Base-by-base conservation (phyloP, 768 basidiomycete species). In the Auriscalpium microsporum region DNA sequence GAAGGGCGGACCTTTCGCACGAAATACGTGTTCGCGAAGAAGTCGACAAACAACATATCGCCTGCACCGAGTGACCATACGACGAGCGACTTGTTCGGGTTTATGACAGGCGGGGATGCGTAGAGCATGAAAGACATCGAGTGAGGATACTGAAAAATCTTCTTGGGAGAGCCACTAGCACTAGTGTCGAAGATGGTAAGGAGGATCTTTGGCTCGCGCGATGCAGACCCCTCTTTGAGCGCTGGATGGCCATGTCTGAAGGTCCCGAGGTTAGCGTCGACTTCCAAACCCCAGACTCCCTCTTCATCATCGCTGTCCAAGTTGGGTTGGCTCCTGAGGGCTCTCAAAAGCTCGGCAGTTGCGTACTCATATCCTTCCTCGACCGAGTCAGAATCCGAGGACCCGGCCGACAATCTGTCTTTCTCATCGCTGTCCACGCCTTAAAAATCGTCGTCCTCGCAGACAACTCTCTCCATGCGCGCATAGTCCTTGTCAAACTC, bases 31-130 rank as follows among this genome's bases (percentile, higher is more conserved):
- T 64, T 68, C 7, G 53, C 55, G 37, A 57, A 11, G 47, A 64
- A 63, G 40, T 68, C 67, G 8, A 60, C 62, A 50, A 69, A 68
- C 2, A 69, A 57, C 10, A 69, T 51, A 21, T 67, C 64, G 2
- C 68, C 67, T 14, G 52, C 63, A 48, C 64, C 58, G n/a, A 68
- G 56, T 11, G 68, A 64, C 67, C 67, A 69, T 17, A 65, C 62
- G 3, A 67, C 55, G 21, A 69, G 58, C 13, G 58, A 48, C 48
- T 61, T 54, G n/a, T 53, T 54, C 8, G 66, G 68, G 52, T 69
- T 67, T 19, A 69, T 37, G 3, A 56, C 55, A 10, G 67, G 68
- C 10, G 68, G 67, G 9, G 68, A 69, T 36, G 53, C 61, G 52
- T 65, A 65, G 10, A 68, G 38, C 48, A 57, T 61, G 58, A 61